Evolutionary conservation across 2,329 filamentous ascomycete genomes (phyloP).

Genomic region (Fusarium sp.): DNA sequence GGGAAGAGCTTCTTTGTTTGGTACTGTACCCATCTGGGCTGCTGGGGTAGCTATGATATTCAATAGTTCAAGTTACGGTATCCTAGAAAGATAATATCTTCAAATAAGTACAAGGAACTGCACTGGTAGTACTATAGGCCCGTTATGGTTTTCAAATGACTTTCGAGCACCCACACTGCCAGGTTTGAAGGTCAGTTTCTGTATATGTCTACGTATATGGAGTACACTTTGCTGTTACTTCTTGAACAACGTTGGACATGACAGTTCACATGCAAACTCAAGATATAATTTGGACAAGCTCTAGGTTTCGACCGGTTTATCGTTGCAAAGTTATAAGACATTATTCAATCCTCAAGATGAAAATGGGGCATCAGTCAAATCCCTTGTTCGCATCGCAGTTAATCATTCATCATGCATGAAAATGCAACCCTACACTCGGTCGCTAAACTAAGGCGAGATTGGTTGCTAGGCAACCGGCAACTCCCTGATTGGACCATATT

Average conservation of each 20-base stretch:
- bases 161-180: no score
- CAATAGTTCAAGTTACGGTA: neutral
- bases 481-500: conserved; percentile 46
- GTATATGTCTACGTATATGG: no score
- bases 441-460: conserved; percentile 11
- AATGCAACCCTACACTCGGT: conserved; percentile 25
- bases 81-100: neutral
- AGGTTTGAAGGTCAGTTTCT: no score
- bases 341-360: neutral
- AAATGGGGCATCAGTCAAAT: neutral
- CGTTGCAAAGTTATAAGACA: neutral
- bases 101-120: neutral
- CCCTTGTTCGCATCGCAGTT: neutral
- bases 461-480: conserved; percentile 50
- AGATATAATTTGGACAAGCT: neutral
- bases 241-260: neutral
- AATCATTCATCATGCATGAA: conserved; percentile 7
- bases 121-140: neutral
- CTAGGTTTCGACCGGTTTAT: neutral
- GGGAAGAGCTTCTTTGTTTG: conserved; percentile 24
- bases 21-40: no score
- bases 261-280: neutral
- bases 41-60: neutral
- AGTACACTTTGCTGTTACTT: neutral
- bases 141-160: neutral